phyloP scores from a whole-genome alignment of 106 monocot species.

The Alisma plantagoaquatica region DNA sequence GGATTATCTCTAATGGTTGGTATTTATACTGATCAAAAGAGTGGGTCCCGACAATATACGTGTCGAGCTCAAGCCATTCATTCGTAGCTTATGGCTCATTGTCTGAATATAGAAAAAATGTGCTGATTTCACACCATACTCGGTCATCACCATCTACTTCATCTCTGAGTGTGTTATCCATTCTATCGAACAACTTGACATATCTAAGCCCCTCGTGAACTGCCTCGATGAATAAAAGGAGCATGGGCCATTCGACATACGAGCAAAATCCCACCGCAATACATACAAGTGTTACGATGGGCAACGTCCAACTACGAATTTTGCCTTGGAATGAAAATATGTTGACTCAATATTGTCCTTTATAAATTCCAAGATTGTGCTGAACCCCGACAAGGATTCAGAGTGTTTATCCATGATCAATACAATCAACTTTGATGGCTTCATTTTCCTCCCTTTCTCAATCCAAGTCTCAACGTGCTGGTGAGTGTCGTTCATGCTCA shows the following conservation, averaged over 20 bases:
- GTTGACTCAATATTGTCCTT: neutral
- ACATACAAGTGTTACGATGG: conserved; percentile 7
- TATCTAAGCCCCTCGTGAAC: conserved; percentile 5
- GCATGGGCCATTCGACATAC: neutral
- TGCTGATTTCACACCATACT: neutral
- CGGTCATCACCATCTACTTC: neutral
- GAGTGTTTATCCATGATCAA: neutral
- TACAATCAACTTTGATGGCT: neutral
- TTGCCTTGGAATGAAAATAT: neutral
- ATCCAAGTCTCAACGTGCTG: conserved; percentile 10
- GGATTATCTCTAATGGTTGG: too few species aligned
- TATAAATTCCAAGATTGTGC: neutral
- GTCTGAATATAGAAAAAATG: neutral
- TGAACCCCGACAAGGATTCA: neutral
- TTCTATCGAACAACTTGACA: neutral
- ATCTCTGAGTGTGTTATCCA: conserved; percentile 1
- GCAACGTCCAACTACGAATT: conserved; percentile 6
- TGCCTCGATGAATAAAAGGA: neutral
- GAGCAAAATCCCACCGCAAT: neutral
- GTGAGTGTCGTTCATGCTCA: neutral
- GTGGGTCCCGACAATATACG: too few species aligned
- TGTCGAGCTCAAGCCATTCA: neutral
- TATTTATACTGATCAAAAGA: too few species aligned
- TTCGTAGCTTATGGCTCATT: neutral
- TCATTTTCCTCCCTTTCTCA: neutral